These are phyloP conservation scores for Fraxinus latifolia DNA, from an alignment of 305 asterid genomes.

Conservation along the genomic window DNA sequence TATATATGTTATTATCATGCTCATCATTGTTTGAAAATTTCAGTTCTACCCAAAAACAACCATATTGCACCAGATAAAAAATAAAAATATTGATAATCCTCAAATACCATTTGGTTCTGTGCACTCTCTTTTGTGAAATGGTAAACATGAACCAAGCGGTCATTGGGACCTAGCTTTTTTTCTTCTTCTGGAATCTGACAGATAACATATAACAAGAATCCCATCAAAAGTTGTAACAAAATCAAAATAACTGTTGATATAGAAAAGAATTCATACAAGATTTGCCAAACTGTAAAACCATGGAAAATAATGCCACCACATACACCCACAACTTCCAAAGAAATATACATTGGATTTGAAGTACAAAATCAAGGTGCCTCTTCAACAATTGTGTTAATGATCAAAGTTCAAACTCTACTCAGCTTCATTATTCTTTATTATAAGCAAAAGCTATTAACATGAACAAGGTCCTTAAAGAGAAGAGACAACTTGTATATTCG, in stretches of 20 bases:
- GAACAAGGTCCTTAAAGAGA: background rate
- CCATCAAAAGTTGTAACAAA: background rate
- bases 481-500: background rate
- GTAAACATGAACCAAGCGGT: constrained; percentile 65
- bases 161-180: constrained; percentile 60
- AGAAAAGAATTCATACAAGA: background rate
- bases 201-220: constrained; percentile 10
- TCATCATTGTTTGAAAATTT: background rate
- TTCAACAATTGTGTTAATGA: background rate
- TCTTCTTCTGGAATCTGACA: constrained; percentile 75
- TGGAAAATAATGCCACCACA: background rate
- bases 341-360: background rate
- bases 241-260: background rate
- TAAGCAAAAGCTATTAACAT: background rate
- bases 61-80: background rate
- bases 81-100: constrained; percentile 13
- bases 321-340: background rate
- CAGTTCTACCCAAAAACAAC: background rate
- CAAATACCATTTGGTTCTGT: constrained; percentile 61
- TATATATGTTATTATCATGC: background rate
- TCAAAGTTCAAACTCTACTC: constrained; percentile 2
- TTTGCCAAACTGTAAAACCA: constrained; percentile 8
- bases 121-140: constrained; percentile 63
- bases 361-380: background rate
- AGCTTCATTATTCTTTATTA: background rate